Percentiles rank a stretch among this genome's conserved stretches.
phyloP scores from a whole-genome alignment of 164 flowering plant species.

The Berberis vulgaris region DNA sequence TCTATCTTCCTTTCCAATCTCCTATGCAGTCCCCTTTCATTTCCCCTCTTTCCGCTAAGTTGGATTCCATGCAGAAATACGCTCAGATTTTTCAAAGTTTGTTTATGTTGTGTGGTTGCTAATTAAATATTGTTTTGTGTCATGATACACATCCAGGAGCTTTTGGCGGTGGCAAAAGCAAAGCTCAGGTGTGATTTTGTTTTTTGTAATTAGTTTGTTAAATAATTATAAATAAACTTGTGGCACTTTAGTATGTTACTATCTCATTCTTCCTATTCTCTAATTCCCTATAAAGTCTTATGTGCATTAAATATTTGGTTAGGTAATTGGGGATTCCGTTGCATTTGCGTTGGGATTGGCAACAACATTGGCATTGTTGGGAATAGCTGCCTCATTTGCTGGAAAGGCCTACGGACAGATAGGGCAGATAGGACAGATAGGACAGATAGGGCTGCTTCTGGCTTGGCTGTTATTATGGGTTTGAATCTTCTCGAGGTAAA shows the following conservation, averaged over 20 bases:
- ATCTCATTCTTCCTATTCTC: background rate
- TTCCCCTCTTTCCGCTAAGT: too few species aligned
- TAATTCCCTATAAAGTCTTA: background rate
- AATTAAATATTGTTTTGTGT: background rate
- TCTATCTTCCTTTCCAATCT: background rate
- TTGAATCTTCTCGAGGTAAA: slow-evolving; percentile 88
- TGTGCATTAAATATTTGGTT: slow-evolving; percentile 9
- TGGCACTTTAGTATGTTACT: too few species aligned
- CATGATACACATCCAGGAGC: slow-evolving; percentile 47
- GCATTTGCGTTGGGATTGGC: slow-evolving; percentile 94
- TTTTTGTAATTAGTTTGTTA: background rate
- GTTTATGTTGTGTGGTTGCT: background rate
- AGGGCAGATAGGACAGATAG: too few species aligned
- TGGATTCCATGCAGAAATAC: too few species aligned
- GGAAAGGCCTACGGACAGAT: slow-evolving; percentile 98
- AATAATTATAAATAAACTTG: too few species aligned
- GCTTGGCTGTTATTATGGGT: slow-evolving; percentile 85
- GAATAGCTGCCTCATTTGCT: slow-evolving; percentile 88
- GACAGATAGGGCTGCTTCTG: slow-evolving; percentile 94
- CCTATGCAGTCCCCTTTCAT: background rate
- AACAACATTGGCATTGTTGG: slow-evolving; percentile 81
- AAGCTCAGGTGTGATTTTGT: slow-evolving; percentile 39
- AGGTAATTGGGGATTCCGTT: slow-evolving; percentile 76
- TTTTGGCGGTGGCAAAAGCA: slow-evolving; percentile 87
- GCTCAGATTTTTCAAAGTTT: background rate